Conservation (phyloP, 73 alveolate species). For the Effrenium voratum region DNA sequence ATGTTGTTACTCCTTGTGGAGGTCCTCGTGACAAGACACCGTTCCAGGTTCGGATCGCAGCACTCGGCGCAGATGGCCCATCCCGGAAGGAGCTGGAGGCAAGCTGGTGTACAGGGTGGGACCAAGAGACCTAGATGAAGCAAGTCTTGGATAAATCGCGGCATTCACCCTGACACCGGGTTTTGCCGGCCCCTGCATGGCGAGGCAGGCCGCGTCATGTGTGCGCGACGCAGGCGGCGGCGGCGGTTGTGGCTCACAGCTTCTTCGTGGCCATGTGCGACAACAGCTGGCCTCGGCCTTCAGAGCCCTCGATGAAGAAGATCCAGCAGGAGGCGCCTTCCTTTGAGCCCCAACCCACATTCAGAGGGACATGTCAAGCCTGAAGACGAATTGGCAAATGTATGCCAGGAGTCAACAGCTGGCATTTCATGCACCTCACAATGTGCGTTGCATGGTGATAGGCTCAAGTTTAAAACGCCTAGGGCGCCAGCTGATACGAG, state of each 20-base stretch:
- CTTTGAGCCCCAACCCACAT: neutral
- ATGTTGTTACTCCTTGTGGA: too few species aligned
- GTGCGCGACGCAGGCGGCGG: slow-evolving; percentile 57
- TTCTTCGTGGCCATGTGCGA: slow-evolving; percentile 66
- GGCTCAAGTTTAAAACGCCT: too few species aligned
- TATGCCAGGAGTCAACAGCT: neutral
- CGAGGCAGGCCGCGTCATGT: too few species aligned
- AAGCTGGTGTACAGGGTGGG: neutral
- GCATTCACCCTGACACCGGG: too few species aligned
- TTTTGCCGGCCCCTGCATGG: too few species aligned
- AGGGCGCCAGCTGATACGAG: too few species aligned
- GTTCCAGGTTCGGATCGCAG: slow-evolving; percentile 10
- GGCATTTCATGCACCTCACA: neutral
- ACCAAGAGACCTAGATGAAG: neutral
- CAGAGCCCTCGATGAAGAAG: neutral
- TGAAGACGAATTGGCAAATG: too few species aligned
- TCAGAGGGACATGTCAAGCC: neutral
- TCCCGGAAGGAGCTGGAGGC: slow-evolving; percentile 43
- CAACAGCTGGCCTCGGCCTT: slow-evolving; percentile 27
- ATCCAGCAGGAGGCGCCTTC: slow-evolving; percentile 42
- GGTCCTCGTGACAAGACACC: neutral
- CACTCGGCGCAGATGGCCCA: slow-evolving; percentile 50
- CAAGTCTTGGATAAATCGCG: too few species aligned
- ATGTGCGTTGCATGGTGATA: too few species aligned
- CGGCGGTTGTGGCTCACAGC: slow-evolving; percentile 63